A percentile compares a stretch with the other conserved stretches of the same genome.
phyloP scores from a whole-genome alignment of 345 rosid species.

The Corchorus olitorius region DNA sequence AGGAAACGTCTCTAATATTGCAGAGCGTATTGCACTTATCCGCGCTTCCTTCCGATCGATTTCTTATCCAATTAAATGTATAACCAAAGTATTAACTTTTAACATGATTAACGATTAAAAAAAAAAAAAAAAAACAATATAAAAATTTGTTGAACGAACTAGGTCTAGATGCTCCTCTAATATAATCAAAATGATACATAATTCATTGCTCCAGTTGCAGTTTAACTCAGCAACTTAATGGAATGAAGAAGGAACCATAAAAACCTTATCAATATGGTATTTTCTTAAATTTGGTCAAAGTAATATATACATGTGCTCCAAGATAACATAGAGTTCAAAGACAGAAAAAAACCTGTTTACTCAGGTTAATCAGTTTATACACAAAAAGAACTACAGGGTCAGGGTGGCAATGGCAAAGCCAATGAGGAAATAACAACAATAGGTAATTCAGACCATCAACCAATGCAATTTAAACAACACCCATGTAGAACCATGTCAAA shows the following conservation, averaged over 20 bases:
- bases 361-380: neutral
- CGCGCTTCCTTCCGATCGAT: constrained; percentile 90
- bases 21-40: constrained; percentile 77
- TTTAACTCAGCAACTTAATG: neutral
- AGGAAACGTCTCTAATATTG: constrained; percentile 90
- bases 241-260: neutral
- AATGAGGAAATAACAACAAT: neutral
- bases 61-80: constrained; percentile 48
- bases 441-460: neutral
- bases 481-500: neutral
- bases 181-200: neutral
- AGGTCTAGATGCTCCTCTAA: neutral
- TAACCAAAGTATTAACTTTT: constrained; percentile 20
- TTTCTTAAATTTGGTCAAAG: neutral
- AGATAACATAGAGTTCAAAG: neutral
- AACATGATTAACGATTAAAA: neutral
- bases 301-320: neutral
- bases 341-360: neutral
- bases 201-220: neutral
- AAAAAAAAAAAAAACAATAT: neutral
- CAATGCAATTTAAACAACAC: neutral
- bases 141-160: neutral
- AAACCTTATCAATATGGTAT: neutral
- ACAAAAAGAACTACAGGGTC: neutral
- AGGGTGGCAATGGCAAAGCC: neutral